Conservation (phyloP, 2,329 filamentous ascomycete species). For the Microdochium paspali region DNA sequence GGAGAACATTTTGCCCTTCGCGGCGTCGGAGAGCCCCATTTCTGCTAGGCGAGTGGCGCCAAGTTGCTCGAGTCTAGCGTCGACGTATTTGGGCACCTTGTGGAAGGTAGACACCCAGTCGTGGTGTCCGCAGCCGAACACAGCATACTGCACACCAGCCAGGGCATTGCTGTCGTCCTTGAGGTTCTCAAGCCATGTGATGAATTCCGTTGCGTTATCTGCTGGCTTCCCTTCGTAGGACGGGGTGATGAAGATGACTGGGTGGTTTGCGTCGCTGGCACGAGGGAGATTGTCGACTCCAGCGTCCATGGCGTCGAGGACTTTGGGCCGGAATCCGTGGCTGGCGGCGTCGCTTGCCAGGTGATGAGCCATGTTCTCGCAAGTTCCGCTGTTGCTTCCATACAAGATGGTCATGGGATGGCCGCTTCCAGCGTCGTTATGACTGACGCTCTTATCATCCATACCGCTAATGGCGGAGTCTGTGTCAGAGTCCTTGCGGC, state of each 20-base stretch:
- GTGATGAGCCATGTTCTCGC: slow-evolving; percentile 57
- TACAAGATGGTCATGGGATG: slow-evolving; percentile 53
- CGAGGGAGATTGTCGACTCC: slow-evolving; percentile 49
- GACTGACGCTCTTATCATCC: too few relatives aligned
- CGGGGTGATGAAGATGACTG: slow-evolving; percentile 58
- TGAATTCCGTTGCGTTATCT: slow-evolving; percentile 62
- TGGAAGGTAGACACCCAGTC: slow-evolving; percentile 46
- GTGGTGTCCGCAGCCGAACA: slow-evolving; percentile 57
- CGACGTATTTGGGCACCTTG: slow-evolving; percentile 41
- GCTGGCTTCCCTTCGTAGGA: slow-evolving; percentile 68
- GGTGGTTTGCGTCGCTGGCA: slow-evolving; percentile 34
- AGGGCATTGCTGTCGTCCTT: slow-evolving; percentile 29
- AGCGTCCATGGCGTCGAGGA: slow-evolving; percentile 48
- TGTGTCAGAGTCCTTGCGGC: too few relatives aligned
- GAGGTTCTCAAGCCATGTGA: slow-evolving; percentile 52
- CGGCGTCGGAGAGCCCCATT: slow-evolving; percentile 40
- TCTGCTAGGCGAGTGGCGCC: slow-evolving; percentile 37
- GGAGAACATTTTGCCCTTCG: slow-evolving; percentile 42
- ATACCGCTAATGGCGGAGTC: too few relatives aligned
- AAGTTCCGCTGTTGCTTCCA: slow-evolving; percentile 67
- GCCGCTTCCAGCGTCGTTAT: too few relatives aligned
- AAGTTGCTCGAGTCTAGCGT: slow-evolving; percentile 32
- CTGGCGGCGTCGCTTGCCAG: slow-evolving; percentile 47
- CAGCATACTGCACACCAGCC: slow-evolving; percentile 50
- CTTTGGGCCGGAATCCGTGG: slow-evolving; percentile 48